phyloP scores from a whole-genome alignment of 176 grass and related monocot species.

The Oryza nivara region DNA sequence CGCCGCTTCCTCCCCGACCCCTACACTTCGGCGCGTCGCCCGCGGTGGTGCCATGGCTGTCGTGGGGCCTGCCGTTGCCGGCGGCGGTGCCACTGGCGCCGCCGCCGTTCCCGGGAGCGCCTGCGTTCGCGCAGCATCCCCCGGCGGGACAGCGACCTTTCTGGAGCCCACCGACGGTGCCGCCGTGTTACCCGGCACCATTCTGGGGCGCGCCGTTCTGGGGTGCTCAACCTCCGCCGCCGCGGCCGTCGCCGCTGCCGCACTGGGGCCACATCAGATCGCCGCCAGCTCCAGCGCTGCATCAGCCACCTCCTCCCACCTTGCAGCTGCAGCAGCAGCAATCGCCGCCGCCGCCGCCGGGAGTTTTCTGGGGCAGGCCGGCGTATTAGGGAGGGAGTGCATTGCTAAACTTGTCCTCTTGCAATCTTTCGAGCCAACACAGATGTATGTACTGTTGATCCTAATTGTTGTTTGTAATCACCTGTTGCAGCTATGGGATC shows the following conservation, averaged over 20 bases:
- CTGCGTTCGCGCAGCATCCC: neutral
- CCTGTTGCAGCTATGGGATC: neutral
- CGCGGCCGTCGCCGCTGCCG: neutral
- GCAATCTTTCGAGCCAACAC: constrained; percentile 4
- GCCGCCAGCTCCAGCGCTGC: neutral
- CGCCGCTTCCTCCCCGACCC: neutral
- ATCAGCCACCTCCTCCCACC: neutral
- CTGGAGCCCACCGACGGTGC: constrained; percentile 22
- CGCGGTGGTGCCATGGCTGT: constrained; percentile 5
- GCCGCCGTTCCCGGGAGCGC: neutral
- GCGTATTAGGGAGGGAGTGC: neutral
- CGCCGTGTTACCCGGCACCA: constrained; percentile 37
- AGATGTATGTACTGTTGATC: neutral
- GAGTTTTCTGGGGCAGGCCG: neutral
- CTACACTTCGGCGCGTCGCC: constrained; percentile 8
- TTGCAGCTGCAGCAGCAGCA: constrained; percentile 21
- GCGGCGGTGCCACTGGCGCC: neutral
- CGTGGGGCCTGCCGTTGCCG: constrained; percentile 42
- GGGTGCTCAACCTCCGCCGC: constrained; percentile 4
- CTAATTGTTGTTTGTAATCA: neutral
- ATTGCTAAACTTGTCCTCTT: neutral
- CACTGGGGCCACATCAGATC: neutral
- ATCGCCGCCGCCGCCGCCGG: neutral
- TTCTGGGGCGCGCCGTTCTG: constrained; percentile 40
- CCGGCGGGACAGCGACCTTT: neutral